A percentile compares a stretch with the other conserved stretches of the same genome.
Evolutionary conservation across 306 rosid species (phyloP).

Genomic region (Trifolium subterraneum): DNA sequence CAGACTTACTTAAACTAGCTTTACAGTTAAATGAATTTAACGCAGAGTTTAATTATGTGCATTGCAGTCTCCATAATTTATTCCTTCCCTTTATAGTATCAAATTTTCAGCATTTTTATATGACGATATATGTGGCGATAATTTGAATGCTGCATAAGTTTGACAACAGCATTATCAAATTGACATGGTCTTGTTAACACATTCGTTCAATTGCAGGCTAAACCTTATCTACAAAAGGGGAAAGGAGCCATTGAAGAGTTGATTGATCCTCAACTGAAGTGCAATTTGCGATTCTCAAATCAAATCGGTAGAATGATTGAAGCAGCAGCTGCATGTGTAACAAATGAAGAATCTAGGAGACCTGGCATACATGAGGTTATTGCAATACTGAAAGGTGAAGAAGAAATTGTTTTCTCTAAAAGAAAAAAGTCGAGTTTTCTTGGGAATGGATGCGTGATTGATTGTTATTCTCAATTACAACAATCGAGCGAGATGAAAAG

Average conservation of each 20-base stretch:
- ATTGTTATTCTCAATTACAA: conserved; percentile 74
- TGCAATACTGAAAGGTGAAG: conserved; percentile 83
- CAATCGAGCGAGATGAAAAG: conserved; percentile 80
- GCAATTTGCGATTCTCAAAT: conserved; percentile 61
- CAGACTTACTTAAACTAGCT: too few relatives aligned
- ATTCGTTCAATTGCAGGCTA: conserved; percentile 62
- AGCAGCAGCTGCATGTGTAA: conserved; percentile 86
- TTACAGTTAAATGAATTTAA: conserved; percentile 22
- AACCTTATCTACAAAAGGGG: conserved; percentile 83
- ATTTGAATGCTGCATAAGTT: conserved; percentile 20
- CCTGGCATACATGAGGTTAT: conserved; percentile 77
- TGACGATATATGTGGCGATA: neutral
- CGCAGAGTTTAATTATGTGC: conserved; percentile 11
- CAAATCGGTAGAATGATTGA: conserved; percentile 81
- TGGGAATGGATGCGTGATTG: conserved; percentile 77
- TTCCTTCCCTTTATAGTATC: conserved; percentile 25
- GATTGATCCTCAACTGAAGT: conserved; percentile 77
- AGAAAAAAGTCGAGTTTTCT: conserved; percentile 74
- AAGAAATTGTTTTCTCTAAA: conserved; percentile 57
- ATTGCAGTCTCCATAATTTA: conserved; percentile 23
- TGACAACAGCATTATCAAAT: conserved; percentile 10
- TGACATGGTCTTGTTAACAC: conserved; percentile 28
- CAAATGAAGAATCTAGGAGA: conserved; percentile 85
- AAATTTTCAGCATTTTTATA: conserved; percentile 10
- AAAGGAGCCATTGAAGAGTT: conserved; percentile 86